Evolutionary conservation across 1,284 basidiomycete genomes (phyloP), one percentile per base, ranked within the genome.

Genomic region (Baeospora myosura): DNA sequence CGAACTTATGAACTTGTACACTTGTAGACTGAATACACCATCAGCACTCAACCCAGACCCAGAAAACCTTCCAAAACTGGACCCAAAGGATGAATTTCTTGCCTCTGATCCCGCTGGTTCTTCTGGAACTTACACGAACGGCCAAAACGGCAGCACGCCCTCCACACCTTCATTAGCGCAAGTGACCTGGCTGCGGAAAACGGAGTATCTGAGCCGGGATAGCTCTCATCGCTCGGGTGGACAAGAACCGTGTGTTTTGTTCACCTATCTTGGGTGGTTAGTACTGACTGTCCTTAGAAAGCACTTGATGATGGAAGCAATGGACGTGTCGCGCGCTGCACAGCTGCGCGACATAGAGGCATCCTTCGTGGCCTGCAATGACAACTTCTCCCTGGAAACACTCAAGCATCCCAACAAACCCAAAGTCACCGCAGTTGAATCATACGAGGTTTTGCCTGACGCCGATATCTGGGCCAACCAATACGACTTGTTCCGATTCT

Each of bases 111-210:
- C 71, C 21, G 66, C 71, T 6, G 59, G 70, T 5, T 66, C 72
- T 14, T 58, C 69, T 7, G 53, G 62, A 2, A 52, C 71, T 7
- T 69, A 65, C 48, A 46, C 66, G 22, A 71, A 70, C 47, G 69
- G 69, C 10, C 53, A 64, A n/a, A 43, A 62, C 37, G 55, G 55
- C 40, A 57, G 61, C 25, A 53, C 64, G 23, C 41, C 65, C 4
- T 60, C 69, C 8, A 63, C 74, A 36, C 65, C 78, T 28, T 45
- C 65, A n/a, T 59, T 73, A 2, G 64, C 64, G 0, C 78, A 89
- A 43, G 90, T 94, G 10, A 74, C 89, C 3, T 96, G 91, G 91
- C 69, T 96, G 45, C 74, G 91, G 40, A 88, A 86, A 58, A 92
- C 90, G 1, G 88, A 90, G 52, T 92, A 94, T 55, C 73, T 93